Percentiles rank a stretch among this genome's conserved stretches.
Evolutionary conservation across 2,329 filamentous ascomycete genomes (phyloP).

Genomic region (Fusarium clavum): DNA sequence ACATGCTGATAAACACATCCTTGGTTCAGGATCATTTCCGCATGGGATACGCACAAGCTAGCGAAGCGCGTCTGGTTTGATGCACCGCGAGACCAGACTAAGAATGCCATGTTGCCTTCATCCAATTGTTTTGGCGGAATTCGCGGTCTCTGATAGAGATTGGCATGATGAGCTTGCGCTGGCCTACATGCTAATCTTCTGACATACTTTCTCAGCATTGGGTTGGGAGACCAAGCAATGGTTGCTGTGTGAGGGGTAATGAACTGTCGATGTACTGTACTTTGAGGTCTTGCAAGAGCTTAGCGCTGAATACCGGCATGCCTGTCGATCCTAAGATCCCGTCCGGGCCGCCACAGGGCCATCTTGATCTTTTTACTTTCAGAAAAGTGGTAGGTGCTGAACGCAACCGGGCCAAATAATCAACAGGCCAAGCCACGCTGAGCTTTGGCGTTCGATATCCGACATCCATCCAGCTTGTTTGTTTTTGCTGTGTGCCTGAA

Average conservation of each 20-base stretch:
- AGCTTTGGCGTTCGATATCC: background rate
- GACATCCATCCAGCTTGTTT: background rate
- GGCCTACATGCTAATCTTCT: background rate
- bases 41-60: background rate
- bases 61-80: slow-evolving; percentile 9
- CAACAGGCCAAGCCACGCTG: background rate
- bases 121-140: background rate
- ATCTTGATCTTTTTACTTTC: slow-evolving; percentile 12
- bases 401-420: background rate
- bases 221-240: background rate
- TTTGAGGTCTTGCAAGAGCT: slow-evolving; percentile 10
- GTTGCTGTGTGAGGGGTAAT: background rate
- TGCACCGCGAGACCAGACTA: background rate
- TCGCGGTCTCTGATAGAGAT: background rate
- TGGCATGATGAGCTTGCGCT: background rate
- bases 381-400: slow-evolving; percentile 1
- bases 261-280: slow-evolving; percentile 1
- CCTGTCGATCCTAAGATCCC: slow-evolving; percentile 44
- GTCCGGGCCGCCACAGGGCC: slow-evolving; percentile 41
- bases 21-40: slow-evolving; percentile 10
- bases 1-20: slow-evolving; percentile 2
- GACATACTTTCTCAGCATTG: background rate
- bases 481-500: background rate
- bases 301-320: slow-evolving; percentile 41
- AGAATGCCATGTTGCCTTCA: slow-evolving; percentile 4